Base-by-base conservation (phyloP, 805 yeast species). In the Saturnispora gosingensis region DNA sequence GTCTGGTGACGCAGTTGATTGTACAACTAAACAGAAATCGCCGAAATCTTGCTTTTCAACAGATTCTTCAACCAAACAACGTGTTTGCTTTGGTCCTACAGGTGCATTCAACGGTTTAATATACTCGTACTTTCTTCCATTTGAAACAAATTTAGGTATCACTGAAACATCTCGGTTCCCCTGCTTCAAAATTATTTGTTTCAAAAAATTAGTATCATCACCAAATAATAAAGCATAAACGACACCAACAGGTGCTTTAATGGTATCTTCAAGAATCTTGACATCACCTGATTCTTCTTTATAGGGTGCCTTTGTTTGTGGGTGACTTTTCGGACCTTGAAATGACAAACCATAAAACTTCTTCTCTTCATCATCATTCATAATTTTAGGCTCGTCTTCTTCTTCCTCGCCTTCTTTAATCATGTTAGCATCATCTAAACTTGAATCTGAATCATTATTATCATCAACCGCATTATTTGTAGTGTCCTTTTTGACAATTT, bases 71-170 rank as follows among this genome's bases (percentile, higher is more conserved):
- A 85, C 82, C 16, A 72, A 63, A 69, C 91, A 85, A 53, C 68
- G 68, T 0, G 95, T 85, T 58, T 84, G 85, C 58, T 83, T 84
- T 6, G 93, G 93, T 0, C 91, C 93, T 51, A 86, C 80, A 0
- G 87, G 76, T 2, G 78, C 82, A 47, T 75, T 71, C 43, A 85
- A 67, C 1, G 91, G 90, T 58, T 85, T 82, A 1, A 71, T 72
- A 60, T 83, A 85, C 0, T 73, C 64, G 56, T 79, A 85, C 8
- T 68, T 66, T 59, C 95, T 62, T 49, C 66, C 60, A 0, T 65
- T 65, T 4, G 49, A 45, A 27, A 55, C 64, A 50, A 68, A 76
- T 56, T 58, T 67, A 40, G 80, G 69, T 6, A 78, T 68, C 2
- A 75, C 73, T 0, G 82, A 72, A 5, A 85, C 70, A 43, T 82